These are phyloP conservation scores for Isabelozyma rhagii DNA, from an alignment of 805 yeast species.

Conservation along the genomic window DNA sequence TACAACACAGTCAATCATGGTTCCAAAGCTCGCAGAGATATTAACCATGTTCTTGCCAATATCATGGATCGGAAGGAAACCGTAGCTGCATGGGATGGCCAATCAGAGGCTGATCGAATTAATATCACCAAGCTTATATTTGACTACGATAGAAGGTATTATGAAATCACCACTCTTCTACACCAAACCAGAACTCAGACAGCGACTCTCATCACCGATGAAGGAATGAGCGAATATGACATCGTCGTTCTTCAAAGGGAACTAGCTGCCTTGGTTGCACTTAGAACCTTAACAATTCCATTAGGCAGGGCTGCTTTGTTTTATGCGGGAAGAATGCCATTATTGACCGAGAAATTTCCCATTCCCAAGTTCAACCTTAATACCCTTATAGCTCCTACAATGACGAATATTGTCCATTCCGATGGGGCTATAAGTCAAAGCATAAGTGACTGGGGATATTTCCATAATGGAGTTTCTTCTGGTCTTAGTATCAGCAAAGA, in stretches of 20 bases:
- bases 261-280: constrained; percentile 58
- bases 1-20: constrained; percentile 1
- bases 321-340: constrained; percentile 65
- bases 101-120: constrained; percentile 64
- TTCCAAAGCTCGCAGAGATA: constrained; percentile 23
- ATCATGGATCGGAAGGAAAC: constrained; percentile 40
- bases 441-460: constrained; percentile 74
- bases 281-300: constrained; percentile 73
- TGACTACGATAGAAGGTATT: constrained; percentile 72
- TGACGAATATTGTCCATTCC: constrained; percentile 60
- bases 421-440: constrained; percentile 49
- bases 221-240: constrained; percentile 52
- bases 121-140: constrained; percentile 71
- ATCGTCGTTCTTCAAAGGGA: constrained; percentile 52
- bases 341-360: constrained; percentile 81
- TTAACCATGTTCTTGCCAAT: constrained; percentile 36
- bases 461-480: constrained; percentile 88
- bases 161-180: constrained; percentile 68
- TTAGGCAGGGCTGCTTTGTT: constrained; percentile 76
- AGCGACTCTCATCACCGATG: constrained; percentile 37
- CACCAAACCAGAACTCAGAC: constrained; percentile 68
- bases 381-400: constrained; percentile 61
- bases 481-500: constrained; percentile 74
- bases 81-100: constrained; percentile 65
- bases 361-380: constrained; percentile 73